These are phyloP conservation scores for Populus hybrid DNA, from an alignment of 441 rosid genomes.

Conservation along the genomic window DNA sequence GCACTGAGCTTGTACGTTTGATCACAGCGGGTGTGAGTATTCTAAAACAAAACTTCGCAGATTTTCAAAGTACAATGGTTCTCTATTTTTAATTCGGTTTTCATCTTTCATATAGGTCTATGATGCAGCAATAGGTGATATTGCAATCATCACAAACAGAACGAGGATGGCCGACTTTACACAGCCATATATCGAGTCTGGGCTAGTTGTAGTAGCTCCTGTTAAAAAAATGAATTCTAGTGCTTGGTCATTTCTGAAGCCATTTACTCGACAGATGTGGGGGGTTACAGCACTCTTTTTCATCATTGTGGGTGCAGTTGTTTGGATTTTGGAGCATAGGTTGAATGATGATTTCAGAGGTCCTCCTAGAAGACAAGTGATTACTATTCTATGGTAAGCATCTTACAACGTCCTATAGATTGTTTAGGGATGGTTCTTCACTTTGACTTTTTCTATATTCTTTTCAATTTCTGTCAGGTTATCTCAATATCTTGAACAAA, in stretches of 20 bases:
- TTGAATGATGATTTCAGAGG: constrained; percentile 82
- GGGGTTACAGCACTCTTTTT: constrained; percentile 59
- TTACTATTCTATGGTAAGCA: constrained; percentile 73
- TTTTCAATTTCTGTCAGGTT: not conserved
- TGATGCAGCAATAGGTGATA: no score
- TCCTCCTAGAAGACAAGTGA: constrained; percentile 70
- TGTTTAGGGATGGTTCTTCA: not conserved
- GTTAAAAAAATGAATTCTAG: no score
- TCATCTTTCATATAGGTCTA: no score
- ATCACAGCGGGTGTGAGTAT: no score
- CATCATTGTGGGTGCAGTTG: constrained; percentile 67
- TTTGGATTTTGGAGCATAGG: constrained; percentile 87
- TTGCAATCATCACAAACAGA: no score
- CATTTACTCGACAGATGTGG: constrained; percentile 74
- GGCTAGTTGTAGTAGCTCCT: no score
- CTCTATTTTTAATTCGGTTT: no score
- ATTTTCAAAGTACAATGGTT: no score
- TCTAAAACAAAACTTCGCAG: no score
- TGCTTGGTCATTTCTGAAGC: constrained; percentile 64
- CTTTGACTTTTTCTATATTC: not conserved
- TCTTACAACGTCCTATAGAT: not conserved
- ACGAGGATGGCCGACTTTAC: no score
- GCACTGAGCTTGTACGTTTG: no score
- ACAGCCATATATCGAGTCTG: no score
- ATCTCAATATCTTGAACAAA: not conserved